Percentiles rank a stretch among this genome's conserved stretches.
Conservation (phyloP, 371 early-diverging fungal genomes). For the Sporodiniella umbellata region DNA sequence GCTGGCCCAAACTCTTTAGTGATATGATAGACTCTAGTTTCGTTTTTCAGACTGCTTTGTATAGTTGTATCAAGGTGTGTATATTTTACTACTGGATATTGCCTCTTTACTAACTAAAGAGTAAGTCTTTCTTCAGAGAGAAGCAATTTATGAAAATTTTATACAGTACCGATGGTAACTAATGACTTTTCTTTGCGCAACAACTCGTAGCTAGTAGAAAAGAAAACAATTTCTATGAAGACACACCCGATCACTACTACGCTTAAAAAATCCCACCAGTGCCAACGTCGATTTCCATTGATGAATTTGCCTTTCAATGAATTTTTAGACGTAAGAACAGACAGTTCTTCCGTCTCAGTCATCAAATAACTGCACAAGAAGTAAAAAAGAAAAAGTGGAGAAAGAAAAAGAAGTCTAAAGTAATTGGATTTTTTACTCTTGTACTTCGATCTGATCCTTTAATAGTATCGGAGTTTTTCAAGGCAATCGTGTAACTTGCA, state of each 20-base stretch:
- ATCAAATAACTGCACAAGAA: not conserved
- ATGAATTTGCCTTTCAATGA: not conserved
- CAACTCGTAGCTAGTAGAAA: conserved; percentile 36
- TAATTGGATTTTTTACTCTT: not conserved
- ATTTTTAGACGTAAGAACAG: not conserved
- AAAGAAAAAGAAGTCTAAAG: not conserved
- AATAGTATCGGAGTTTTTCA: not conserved
- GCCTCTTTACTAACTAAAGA: conserved; percentile 23
- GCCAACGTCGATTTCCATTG: conserved; percentile 33
- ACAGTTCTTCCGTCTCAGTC: not conserved
- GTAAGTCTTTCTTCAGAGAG: not conserved
- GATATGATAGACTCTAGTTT: conserved; percentile 59
- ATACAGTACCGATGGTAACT: conserved; percentile 55
- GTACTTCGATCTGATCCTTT: not conserved
- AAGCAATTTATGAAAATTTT: not conserved
- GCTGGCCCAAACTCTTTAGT: conserved; percentile 67
- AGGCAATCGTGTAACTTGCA: not conserved
- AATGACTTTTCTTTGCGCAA: conserved; percentile 41
- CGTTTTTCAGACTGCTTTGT: conserved; percentile 31
- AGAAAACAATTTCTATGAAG: conserved; percentile 29
- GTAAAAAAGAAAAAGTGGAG: not conserved
- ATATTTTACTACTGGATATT: conserved; percentile 53
- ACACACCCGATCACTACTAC: conserved; percentile 35
- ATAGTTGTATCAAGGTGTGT: conserved; percentile 44
- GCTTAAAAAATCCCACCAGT: conserved; percentile 53